Conservation (phyloP, 176 grass and related monocot species). For the Lolium perenne region DNA sequence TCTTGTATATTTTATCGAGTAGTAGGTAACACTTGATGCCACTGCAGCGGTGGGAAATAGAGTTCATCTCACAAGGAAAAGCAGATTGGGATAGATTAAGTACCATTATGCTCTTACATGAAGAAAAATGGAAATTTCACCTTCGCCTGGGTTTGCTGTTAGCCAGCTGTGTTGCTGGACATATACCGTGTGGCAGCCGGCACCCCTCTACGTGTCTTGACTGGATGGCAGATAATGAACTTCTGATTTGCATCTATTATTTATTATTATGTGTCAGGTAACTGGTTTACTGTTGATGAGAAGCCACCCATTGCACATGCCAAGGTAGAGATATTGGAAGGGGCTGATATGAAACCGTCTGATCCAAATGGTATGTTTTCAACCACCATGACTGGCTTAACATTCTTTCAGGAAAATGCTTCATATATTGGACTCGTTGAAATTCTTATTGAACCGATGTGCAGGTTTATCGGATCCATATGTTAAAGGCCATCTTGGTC, state of each 20-base stretch:
- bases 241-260: constrained; percentile 23
- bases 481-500: constrained; percentile 79
- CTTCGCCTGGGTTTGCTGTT: not conserved
- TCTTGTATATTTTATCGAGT: not conserved
- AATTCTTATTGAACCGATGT: constrained; percentile 32
- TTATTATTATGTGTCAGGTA: constrained; percentile 48
- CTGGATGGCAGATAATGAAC: not conserved
- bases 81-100: not conserved
- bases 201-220: too few species aligned
- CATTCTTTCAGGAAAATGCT: constrained; percentile 8
- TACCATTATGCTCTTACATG: not conserved
- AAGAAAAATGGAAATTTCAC: not conserved
- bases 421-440: not conserved
- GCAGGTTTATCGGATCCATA: constrained; percentile 90
- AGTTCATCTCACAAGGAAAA: not conserved
- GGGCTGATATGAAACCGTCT: constrained; percentile 91
- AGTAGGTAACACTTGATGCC: not conserved
- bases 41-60: not conserved
- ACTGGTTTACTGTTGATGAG: constrained; percentile 86
- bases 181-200: not conserved
- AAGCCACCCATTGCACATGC: constrained; percentile 74
- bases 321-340: constrained; percentile 90
- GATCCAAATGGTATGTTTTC: constrained; percentile 83
- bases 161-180: not conserved
- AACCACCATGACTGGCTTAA: not conserved